Conservation (phyloP, 2,329 filamentous ascomycete species). For the Stylonectria norvegica region DNA sequence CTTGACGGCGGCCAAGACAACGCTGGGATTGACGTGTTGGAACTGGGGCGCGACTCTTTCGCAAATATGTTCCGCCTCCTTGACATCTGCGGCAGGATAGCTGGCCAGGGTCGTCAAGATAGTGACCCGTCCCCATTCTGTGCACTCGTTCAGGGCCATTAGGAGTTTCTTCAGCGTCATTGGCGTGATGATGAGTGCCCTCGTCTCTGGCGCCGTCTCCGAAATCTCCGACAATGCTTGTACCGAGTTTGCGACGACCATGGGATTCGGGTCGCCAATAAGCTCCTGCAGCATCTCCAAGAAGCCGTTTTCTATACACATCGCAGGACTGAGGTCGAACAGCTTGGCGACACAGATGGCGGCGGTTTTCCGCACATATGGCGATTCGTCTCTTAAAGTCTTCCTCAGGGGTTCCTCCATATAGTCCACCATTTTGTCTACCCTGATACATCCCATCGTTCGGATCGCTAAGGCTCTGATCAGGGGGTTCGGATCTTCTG, state of each 20-base stretch:
- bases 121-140: conserved; percentile 95
- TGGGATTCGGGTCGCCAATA: conserved; percentile 95
- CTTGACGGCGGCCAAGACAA: conserved; percentile 96
- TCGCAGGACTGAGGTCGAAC: conserved; percentile 86
- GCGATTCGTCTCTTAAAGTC: conserved; percentile 93
- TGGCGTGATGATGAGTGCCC: conserved; percentile 77
- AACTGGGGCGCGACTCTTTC: conserved; percentile 95
- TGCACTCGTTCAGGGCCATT: conserved; percentile 95
- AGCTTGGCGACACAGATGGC: conserved; percentile 97
- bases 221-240: conserved; percentile 88
- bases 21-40: conserved; percentile 96
- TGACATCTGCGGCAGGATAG: conserved; percentile 81
- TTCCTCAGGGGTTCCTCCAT: conserved; percentile 98
- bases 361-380: conserved; percentile 96
- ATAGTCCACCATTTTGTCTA: conserved; percentile 99
- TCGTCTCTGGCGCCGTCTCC: conserved; percentile 86
- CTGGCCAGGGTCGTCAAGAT: conserved; percentile 87
- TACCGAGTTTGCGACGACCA: conserved; percentile 98
- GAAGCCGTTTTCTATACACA: conserved; percentile 97
- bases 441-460: conserved; percentile 97
- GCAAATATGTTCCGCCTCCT: conserved; percentile 97
- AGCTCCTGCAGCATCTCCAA: conserved; percentile 89
- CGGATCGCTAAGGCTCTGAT: conserved; percentile 92
- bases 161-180: conserved; percentile 89
- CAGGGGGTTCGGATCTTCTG: conserved; percentile 95